A percentile compares a stretch with the other conserved stretches of the same genome.
Conservation (phyloP, 2,329 filamentous ascomycete genomes). For the Talaromyces sp. region DNA sequence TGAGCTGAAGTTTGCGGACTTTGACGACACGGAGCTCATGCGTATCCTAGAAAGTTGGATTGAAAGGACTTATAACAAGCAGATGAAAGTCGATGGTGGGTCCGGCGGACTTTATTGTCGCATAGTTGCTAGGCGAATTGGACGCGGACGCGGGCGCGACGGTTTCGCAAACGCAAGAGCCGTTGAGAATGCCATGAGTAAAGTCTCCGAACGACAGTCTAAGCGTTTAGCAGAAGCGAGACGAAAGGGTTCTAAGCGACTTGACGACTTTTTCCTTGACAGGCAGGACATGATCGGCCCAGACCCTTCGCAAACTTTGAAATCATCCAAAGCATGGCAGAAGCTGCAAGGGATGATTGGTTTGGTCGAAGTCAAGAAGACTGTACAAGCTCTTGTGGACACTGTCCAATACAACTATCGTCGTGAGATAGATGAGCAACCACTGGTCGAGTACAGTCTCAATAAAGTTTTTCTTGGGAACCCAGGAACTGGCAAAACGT, state of each 20-base stretch:
- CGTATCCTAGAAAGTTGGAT: constrained; percentile 55
- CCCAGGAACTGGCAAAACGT: constrained; percentile 72
- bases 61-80: constrained; percentile 45
- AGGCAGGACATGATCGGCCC: constrained; percentile 68
- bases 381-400: constrained; percentile 54
- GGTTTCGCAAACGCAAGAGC: constrained; percentile 70
- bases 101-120: constrained; percentile 56
- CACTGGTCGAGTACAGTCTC: constrained; percentile 53
- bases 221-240: constrained; percentile 48
- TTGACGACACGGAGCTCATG: constrained; percentile 58
- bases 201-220: constrained; percentile 55
- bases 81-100: constrained; percentile 57
- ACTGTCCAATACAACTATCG: constrained; percentile 59
- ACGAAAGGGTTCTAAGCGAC: constrained; percentile 29
- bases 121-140: constrained; percentile 57
- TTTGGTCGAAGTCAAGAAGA: constrained; percentile 56
- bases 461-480: constrained; percentile 66
- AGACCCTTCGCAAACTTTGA: constrained; percentile 52
- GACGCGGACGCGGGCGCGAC: constrained; percentile 54
- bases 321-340: constrained; percentile 50
- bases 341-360: constrained; percentile 56
- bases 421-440: constrained; percentile 58
- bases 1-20: constrained; percentile 63
- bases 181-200: constrained; percentile 56
- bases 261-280: constrained; percentile 54